Evolutionary conservation across 2,329 filamentous ascomycete species (phyloP).

Genomic region (Fusarium euwallaceae): DNA sequence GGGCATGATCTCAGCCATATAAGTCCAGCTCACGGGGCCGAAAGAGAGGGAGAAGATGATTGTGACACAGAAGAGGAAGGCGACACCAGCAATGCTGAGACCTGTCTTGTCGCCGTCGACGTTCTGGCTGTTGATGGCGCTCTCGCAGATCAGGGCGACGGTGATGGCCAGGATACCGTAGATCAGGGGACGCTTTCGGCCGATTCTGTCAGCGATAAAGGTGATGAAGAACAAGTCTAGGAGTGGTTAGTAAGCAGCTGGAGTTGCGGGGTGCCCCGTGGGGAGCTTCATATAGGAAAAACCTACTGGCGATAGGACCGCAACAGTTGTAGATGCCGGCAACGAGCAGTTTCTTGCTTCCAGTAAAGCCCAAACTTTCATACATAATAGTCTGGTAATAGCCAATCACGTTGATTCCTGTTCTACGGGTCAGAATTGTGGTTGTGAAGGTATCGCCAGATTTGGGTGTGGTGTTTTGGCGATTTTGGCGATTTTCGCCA

Average conservation of each 20-base stretch:
- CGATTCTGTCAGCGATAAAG: conserved; percentile 71
- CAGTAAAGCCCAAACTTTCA: conserved; percentile 62
- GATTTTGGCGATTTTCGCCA: neutral
- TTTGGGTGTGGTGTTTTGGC: neutral
- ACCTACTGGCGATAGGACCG: conserved; percentile 63
- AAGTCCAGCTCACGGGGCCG: conserved; percentile 68
- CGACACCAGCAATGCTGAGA: conserved; percentile 69
- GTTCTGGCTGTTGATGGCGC: conserved; percentile 66
- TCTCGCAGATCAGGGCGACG: conserved; percentile 69
- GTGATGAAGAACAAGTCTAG: conserved; percentile 67
- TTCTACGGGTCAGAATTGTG: neutral
- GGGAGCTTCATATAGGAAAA: neutral
- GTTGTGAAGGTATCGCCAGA: neutral
- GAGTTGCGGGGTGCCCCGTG: neutral
- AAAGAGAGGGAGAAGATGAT: conserved; percentile 67
- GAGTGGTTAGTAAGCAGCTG: conserved; percentile 6
- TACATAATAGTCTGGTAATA: conserved; percentile 70
- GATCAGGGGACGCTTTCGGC: conserved; percentile 74
- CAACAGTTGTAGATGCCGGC: conserved; percentile 72
- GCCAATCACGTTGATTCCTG: conserved; percentile 66
- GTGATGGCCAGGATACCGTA: conserved; percentile 71
- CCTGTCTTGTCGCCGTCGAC: conserved; percentile 50
- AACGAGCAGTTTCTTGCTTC: conserved; percentile 65
- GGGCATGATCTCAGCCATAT: conserved; percentile 73
- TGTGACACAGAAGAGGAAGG: conserved; percentile 69